phyloP scores from a whole-genome alignment of 2,329 filamentous ascomycete species.

The Volutella citrinella region DNA sequence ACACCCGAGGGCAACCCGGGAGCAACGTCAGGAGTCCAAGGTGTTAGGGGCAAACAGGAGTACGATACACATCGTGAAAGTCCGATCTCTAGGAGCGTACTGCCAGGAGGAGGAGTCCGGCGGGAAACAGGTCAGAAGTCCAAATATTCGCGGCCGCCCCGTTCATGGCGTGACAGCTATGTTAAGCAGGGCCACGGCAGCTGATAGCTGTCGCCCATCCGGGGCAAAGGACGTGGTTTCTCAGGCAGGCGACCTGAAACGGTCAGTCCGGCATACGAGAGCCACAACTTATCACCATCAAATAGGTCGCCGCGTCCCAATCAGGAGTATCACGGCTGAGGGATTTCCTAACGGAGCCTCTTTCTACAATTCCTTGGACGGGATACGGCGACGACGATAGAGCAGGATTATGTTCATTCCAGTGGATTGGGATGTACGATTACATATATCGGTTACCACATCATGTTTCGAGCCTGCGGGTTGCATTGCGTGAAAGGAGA shows the following conservation, averaged over 20 bases:
- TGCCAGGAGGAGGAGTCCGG: conserved; percentile 14
- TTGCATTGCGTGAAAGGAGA: no score
- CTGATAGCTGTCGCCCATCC: conserved; percentile 17
- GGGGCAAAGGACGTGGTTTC: conserved; percentile 27
- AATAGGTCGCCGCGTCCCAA: conserved; percentile 15
- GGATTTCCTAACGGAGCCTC: no score
- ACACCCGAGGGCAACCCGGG: conserved; percentile 22
- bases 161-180: conserved; percentile 31
- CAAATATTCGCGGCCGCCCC: conserved; percentile 17
- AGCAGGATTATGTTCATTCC: no score
- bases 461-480: no score
- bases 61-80: conserved; percentile 15
- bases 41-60: conserved; percentile 18
- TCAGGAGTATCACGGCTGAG: no score
- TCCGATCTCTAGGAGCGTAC: conserved; percentile 11
- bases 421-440: no score
- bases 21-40: conserved; percentile 11
- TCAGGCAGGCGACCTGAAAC: conserved; percentile 24
- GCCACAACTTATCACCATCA: conserved; percentile 12
- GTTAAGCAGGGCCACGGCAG: conserved; percentile 19
- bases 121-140: conserved; percentile 16
- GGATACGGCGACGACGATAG: no score
- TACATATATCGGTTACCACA: no score
- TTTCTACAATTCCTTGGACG: no score
- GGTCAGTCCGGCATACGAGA: conserved; percentile 22